Evolutionary conservation across 2,329 filamentous ascomycete species (phyloP).

Genomic region (Fusarium haematococcum): DNA sequence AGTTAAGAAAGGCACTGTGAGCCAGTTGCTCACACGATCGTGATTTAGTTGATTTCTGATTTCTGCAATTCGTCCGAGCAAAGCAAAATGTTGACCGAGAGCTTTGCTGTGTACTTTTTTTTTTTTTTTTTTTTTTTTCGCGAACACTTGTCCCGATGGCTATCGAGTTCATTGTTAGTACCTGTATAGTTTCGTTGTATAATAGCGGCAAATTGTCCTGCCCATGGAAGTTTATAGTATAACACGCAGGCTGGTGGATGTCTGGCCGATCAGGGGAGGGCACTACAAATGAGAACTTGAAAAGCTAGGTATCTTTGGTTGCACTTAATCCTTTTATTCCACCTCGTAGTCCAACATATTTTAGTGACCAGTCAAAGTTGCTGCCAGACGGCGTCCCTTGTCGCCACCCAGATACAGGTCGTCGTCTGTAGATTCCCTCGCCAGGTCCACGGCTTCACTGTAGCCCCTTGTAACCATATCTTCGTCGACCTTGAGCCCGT

Average conservation of each 20-base stretch:
- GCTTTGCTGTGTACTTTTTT: background rate
- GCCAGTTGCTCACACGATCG: constrained; percentile 44
- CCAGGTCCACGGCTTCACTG: constrained; percentile 81
- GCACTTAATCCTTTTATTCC: constrained; percentile 6
- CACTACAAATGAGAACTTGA: background rate
- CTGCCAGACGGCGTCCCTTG: constrained; percentile 63
- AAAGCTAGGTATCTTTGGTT: constrained; percentile 34
- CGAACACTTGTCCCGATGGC: background rate
- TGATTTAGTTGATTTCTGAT: constrained; percentile 19
- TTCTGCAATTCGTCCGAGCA: background rate
- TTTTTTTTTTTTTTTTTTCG: background rate
- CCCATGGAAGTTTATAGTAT: background rate
- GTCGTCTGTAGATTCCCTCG: constrained; percentile 69
- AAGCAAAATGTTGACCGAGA: background rate
- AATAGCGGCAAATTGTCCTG: background rate
- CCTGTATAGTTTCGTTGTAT: constrained; percentile 9
- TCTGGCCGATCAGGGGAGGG: background rate
- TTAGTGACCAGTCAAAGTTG: constrained; percentile 49
- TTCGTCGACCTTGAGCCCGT: constrained; percentile 88
- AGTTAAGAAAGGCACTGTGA: constrained; percentile 51
- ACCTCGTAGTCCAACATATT: background rate
- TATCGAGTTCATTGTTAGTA: background rate
- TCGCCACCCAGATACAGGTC: constrained; percentile 72
- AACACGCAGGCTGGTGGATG: background rate
- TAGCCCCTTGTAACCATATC: constrained; percentile 88